Evolutionary conservation across 1,139 yeast species (phyloP), one percentile per base, ranked within the genome.

Genomic region (Geotrichum macrosporum): DNA sequence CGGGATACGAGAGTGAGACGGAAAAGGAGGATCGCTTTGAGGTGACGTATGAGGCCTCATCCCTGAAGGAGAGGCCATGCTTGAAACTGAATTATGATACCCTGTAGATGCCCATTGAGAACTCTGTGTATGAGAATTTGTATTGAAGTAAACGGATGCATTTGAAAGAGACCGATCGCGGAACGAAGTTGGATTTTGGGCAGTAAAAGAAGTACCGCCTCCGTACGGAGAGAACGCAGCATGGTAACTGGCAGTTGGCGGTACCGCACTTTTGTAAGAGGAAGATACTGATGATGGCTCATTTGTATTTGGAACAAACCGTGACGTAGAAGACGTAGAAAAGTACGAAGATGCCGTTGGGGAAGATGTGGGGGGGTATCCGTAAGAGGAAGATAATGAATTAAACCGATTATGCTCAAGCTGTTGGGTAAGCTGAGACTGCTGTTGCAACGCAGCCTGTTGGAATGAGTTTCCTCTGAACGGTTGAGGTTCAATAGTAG

Each of bases 261-360:
- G 51, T 35, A 40, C 52, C 4, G 46, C 52, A 19, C 51, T 48
- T 27, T 59, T 59, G 51, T 62, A 62, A n/a, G 61, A 56, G 3
- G 63, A 55, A n/a, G 62, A 56, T 2, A 61, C 62, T 3, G 63
- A 57, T 13, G 63, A 55, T 6, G 66, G 66, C 44, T 59, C 62
- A 48, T 61, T 59, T 6, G 62, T 55, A 47, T 58, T 53, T 8
- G 63, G 63, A 15, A 57, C 62, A 21, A 55, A 55, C 35, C 55
- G 52, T 10, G 63, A 46, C 6, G 49, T 35, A 26, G 46, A 26
- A 5, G 49, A 46, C 13, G 38, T 32, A 2, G 50, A 47, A 36
- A 47, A 47, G 40, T 43, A 47, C 18, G 47, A 43, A 6, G 50
- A 47, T 22, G 44, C 45, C 3, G 13, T 18, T n/a, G 48, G 37